Evolutionary conservation across 2,329 filamentous ascomycete species (phyloP).

Genomic region (Penicillium brevicompactum): DNA sequence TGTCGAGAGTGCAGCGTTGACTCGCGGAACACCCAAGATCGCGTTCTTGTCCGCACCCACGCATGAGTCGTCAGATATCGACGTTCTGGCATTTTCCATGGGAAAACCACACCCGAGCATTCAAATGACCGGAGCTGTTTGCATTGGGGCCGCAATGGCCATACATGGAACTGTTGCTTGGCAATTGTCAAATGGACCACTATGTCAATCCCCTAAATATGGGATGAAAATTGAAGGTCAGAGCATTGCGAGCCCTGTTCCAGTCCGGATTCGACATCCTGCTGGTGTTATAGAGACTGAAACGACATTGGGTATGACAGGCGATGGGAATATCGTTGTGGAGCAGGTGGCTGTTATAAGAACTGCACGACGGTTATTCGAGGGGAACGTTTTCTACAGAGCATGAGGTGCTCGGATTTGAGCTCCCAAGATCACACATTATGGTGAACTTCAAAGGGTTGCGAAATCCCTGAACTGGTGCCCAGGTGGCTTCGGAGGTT

Average conservation of each 20-base stretch:
- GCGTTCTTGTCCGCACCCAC: conserved; percentile 49
- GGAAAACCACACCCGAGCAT: conserved; percentile 29
- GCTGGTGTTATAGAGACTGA: conserved; percentile 20
- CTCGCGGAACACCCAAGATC: conserved; percentile 62
- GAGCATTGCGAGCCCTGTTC: conserved; percentile 10
- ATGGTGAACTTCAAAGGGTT: too few relatives aligned
- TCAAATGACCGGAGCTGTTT: conserved; percentile 32
- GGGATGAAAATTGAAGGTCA: conserved; percentile 18
- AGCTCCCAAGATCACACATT: too few relatives aligned
- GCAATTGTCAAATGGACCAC: conserved; percentile 7
- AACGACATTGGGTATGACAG: conserved; percentile 6
- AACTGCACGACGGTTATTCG: conserved; percentile 25
- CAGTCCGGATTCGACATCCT: conserved; percentile 17
- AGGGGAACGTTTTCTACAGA: conserved; percentile 21
- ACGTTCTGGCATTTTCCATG: conserved; percentile 27
- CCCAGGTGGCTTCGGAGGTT: too few relatives aligned
- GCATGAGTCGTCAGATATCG: conserved; percentile 19
- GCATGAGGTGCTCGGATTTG: neutral
- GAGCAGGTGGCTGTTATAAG: conserved; percentile 19
- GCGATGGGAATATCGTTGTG: conserved; percentile 5
- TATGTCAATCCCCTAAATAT: conserved; percentile 10
- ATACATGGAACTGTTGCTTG: conserved; percentile 24
- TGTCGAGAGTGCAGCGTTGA: conserved; percentile 36
- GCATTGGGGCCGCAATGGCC: conserved; percentile 23
- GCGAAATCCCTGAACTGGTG: too few relatives aligned